These are phyloP conservation scores for Xylariaceae sp. DNA, from an alignment of 2,329 filamentous ascomycete genomes.

Conservation along the genomic window DNA sequence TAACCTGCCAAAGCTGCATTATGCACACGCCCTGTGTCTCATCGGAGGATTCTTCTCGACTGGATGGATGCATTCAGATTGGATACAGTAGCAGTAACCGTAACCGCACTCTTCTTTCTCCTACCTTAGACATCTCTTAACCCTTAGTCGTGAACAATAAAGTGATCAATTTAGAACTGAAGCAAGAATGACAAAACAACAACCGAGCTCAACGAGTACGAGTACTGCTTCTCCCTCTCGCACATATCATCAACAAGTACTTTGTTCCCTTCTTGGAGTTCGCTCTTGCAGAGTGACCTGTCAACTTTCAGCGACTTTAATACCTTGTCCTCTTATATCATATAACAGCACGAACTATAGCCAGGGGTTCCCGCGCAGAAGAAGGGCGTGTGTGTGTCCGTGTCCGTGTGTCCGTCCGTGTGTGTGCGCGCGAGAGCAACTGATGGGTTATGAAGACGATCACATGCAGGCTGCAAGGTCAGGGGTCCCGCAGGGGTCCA, in stretches of 20 bases:
- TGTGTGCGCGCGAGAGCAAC: neutral
- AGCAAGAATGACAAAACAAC: too few relatives aligned
- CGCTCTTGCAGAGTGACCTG: neutral
- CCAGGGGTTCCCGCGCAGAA: too few relatives aligned
- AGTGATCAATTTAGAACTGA: too few relatives aligned
- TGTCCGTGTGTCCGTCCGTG: neutral
- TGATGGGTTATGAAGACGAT: conserved; percentile 13
- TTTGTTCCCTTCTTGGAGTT: neutral
- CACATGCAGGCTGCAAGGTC: conserved; percentile 9
- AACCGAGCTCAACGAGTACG: too few relatives aligned
- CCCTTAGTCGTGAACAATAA: neutral
- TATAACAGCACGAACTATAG: neutral
- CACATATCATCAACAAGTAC: neutral
- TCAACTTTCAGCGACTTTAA: neutral
- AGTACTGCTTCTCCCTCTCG: too few relatives aligned
- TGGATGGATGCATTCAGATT: neutral
- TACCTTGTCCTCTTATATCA: neutral
- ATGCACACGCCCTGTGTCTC: conserved; percentile 19
- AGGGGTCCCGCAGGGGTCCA: conserved; percentile 4
- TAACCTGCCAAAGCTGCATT: conserved; percentile 23
- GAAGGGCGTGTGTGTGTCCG: too few relatives aligned
- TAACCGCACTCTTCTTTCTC: too few relatives aligned
- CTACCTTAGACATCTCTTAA: too few relatives aligned
- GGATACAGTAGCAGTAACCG: neutral
- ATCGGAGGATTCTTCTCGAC: conserved; percentile 19